phyloP scores from a whole-genome alignment of 768 basidiomycete species.

The Russula abietina region DNA sequence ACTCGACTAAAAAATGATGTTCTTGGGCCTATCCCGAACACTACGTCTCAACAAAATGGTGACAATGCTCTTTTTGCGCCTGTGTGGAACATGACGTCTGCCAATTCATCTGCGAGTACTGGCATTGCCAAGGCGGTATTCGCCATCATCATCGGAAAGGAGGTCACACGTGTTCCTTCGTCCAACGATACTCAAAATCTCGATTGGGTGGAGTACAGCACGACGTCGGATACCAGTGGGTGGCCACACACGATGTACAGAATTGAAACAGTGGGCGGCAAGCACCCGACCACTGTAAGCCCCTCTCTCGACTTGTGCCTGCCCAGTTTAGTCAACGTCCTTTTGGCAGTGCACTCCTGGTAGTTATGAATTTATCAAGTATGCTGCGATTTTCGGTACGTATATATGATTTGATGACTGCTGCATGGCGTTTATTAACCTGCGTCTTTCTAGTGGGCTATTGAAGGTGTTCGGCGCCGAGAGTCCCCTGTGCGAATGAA shows the following conservation, averaged over 20 bases:
- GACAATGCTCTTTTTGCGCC: constrained; percentile 18
- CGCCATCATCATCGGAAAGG: constrained; percentile 11
- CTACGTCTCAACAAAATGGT: no score
- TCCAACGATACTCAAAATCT: neutral
- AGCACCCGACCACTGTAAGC: constrained; percentile 13
- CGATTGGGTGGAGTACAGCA: constrained; percentile 17
- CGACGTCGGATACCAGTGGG: neutral
- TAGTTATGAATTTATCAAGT: constrained; percentile 6
- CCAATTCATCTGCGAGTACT: no score
- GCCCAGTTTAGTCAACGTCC: neutral
- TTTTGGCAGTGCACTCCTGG: constrained; percentile 15
- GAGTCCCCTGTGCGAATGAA: no score
- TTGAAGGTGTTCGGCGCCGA: neutral
- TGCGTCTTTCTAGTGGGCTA: neutral
- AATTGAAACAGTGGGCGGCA: constrained; percentile 12
- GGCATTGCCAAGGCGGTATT: no score
- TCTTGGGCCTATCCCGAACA: no score
- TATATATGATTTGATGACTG: neutral
- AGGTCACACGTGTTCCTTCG: constrained; percentile 7
- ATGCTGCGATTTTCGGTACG: constrained; percentile 21
- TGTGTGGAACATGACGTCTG: constrained; percentile 21
- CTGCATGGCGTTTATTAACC: neutral
- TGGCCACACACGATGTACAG: constrained; percentile 10
- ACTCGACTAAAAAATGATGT: no score
- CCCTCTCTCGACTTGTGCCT: neutral